Conservation (phyloP, 768 basidiomycete species). For the Auricularia sp. region DNA sequence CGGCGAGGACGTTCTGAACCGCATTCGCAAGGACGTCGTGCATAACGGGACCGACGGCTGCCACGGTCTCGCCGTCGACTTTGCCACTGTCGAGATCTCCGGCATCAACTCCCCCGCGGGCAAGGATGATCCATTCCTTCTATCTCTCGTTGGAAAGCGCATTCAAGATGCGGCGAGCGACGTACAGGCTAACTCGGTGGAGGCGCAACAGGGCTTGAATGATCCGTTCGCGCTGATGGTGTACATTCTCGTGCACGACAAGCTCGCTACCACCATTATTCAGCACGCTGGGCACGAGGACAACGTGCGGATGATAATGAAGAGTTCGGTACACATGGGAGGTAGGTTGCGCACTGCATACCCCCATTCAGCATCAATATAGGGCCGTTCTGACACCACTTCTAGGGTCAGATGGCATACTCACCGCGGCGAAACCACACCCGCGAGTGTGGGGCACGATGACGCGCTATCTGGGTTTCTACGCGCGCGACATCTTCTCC, state of each 20-base stretch:
- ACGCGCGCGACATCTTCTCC: constrained; percentile 16
- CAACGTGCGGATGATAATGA: constrained; percentile 21
- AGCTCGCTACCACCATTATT: constrained; percentile 18
- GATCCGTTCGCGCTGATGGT: constrained; percentile 16
- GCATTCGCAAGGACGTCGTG: constrained; percentile 10
- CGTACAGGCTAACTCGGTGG: background rate
- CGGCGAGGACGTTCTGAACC: constrained; percentile 8
- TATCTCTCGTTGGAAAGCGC: background rate
- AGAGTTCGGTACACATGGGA: constrained; percentile 17
- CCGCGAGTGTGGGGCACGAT: constrained; percentile 13
- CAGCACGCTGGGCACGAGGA: constrained; percentile 24
- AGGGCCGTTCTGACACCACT: no score
- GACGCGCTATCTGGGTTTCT: constrained; percentile 12
- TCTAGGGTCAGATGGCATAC: constrained; percentile 15
- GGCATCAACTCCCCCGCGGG: background rate
- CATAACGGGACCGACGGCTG: constrained; percentile 22
- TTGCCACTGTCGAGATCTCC: constrained; percentile 18
- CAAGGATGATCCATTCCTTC: background rate
- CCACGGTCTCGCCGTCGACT: constrained; percentile 21
- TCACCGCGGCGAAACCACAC: constrained; percentile 17
- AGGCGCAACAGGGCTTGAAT: background rate
- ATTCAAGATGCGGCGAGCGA: no score
- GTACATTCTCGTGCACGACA: constrained; percentile 18
- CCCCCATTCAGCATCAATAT: no score
- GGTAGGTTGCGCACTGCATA: constrained; percentile 10